Base-by-base conservation (phyloP, 2,329 filamentous ascomycete species). In the Apiospora phragmitis region DNA sequence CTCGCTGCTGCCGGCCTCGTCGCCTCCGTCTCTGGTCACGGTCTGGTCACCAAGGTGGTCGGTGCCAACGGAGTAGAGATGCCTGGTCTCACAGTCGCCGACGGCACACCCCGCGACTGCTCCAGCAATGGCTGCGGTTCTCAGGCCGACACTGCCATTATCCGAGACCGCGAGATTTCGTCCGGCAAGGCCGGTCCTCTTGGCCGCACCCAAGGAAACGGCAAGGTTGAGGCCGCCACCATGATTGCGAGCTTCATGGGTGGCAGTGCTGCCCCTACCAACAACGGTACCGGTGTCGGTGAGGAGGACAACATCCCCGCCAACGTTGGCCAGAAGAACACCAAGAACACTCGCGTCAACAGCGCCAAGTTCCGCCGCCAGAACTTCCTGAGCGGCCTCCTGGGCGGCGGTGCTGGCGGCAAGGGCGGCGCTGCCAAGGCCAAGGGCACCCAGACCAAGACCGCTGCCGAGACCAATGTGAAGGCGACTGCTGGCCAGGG, bases 81-180 rank as follows among this genome's bases (percentile, higher is more conserved):
- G 78, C 78, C 78, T 2, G 78, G 78, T 49, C 76, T 80, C 3
- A 76, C 71, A 59, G 88, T 92, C 73, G 83, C 84, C 65, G 90
- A 92, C 72, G 90, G 90, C 76, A 92, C 90, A 72, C 91, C 90
- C 68, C 89, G 91, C 77, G 90, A 92, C 81, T 92, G 90, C 80
- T 83, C 87, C 68, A 83, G 83, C 75, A 89, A 90, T 75, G 73
- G 79, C 65, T 92, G 90, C 77, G 91, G 90, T 71, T 86, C 90
- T n/a, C 87, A 92, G 79, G 88, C 87, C 71, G 91, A 93, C 77
- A 92, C 91, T n/a, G 85, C 90, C 79, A 91, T 92, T 83, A 91
- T 92, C 80, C 88, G 90, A 47, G 81, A 87, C 72, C 80, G 83
- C 16, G 90, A 92, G 81, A 85, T 92, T 70, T 81, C 82, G 49